phyloP scores from a whole-genome alignment of 148 eudicot species.

The Suaeda aralocaspica region DNA sequence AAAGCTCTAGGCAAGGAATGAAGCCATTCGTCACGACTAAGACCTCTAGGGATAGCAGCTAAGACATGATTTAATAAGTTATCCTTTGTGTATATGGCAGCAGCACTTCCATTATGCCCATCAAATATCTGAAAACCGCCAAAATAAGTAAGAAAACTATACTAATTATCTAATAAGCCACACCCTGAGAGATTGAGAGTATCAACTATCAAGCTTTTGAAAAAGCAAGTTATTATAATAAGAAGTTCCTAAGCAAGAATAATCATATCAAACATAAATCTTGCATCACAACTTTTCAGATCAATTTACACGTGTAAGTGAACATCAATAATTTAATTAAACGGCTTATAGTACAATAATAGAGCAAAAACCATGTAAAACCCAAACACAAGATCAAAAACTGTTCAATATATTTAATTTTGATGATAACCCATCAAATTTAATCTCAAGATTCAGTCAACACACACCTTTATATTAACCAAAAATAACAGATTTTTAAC shows the following conservation, averaged over 20 bases:
- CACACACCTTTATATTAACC: no score
- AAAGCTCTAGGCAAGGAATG: conserved; percentile 77
- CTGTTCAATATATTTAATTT: background rate
- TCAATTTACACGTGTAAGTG: background rate
- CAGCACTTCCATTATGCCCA: conserved; percentile 87
- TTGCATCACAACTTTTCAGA: background rate
- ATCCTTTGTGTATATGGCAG: conserved; percentile 72
- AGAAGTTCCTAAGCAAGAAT: background rate
- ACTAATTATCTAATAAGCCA: background rate
- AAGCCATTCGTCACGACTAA: conserved; percentile 83
- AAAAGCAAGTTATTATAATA: background rate
- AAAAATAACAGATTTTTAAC: no score
- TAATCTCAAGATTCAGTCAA: background rate
- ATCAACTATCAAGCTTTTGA: no score
- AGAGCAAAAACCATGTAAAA: background rate
- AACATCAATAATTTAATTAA: background rate
- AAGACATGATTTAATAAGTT: conserved; percentile 56
- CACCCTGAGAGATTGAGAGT: background rate
- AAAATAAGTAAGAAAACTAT: background rate
- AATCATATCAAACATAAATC: background rate
- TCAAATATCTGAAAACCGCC: conserved; percentile 57
- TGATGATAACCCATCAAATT: background rate
- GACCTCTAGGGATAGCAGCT: conserved; percentile 69
- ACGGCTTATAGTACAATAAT: background rate
- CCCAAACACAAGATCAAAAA: background rate